Evolutionary conservation across 2,329 filamentous ascomycete genomes (phyloP).

Genomic region (Colletotrichum viniferum): DNA sequence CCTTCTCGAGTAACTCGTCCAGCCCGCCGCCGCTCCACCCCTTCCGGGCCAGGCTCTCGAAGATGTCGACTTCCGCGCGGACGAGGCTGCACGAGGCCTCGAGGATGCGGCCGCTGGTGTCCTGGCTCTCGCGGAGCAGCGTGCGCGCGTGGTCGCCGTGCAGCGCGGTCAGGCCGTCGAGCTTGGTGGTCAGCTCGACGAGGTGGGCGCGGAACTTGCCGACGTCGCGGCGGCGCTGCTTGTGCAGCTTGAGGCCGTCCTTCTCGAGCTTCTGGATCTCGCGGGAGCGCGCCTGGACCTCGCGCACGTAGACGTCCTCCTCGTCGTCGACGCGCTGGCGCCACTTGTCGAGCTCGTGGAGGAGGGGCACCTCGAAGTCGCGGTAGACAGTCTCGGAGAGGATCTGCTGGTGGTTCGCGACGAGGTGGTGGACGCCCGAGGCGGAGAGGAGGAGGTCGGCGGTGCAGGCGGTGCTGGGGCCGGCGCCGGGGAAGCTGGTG

Average conservation of each 20-base stretch:
- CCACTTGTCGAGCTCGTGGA: constrained; percentile 74
- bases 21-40: constrained; percentile 71
- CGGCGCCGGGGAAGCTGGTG: constrained; percentile 48
- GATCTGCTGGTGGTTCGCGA: constrained; percentile 74
- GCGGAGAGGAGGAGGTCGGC: constrained; percentile 67
- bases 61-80: constrained; percentile 72
- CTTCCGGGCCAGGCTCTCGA: constrained; percentile 69
- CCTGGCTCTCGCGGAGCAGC: constrained; percentile 66
- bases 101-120: constrained; percentile 65
- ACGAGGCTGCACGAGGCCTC: constrained; percentile 70
- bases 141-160: constrained; percentile 66
- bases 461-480: constrained; percentile 56
- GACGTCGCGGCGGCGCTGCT: constrained; percentile 65
- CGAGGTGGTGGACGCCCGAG: constrained; percentile 68
- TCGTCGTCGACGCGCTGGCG: constrained; percentile 67
- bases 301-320: constrained; percentile 62
- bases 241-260: constrained; percentile 67
- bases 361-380: constrained; percentile 69
- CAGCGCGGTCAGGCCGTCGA: constrained; percentile 66
- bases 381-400: constrained; percentile 72
- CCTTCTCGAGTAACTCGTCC: constrained; percentile 69
- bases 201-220: constrained; percentile 65
- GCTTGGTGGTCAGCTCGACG: constrained; percentile 64
- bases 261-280: constrained; percentile 70
- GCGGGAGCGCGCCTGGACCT: constrained; percentile 56